Evolutionary conservation across 139 green algal genomes (phyloP).

Genomic region (Tetradesmus lagerheimii): DNA sequence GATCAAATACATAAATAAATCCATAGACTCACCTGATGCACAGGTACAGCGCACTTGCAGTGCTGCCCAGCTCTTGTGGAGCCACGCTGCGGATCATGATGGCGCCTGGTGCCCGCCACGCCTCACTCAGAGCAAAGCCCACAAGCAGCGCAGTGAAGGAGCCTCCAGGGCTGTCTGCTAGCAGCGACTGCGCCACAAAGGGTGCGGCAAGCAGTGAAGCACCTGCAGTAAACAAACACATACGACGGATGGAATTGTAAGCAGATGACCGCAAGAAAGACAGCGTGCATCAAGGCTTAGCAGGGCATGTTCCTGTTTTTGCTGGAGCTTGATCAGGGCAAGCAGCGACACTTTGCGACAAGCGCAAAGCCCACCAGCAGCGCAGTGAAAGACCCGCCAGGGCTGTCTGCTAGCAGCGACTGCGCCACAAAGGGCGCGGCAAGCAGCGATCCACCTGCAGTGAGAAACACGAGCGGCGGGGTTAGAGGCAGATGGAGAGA

Average conservation of each 20-base stretch:
- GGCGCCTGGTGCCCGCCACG: conserved; percentile 86
- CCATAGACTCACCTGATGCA: conserved; percentile 68
- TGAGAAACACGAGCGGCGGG: too few species aligned
- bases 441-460: neutral
- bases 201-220: conserved; percentile 64
- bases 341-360: too few species aligned
- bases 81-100: conserved; percentile 69
- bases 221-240: too few species aligned
- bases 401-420: conserved; percentile 71
- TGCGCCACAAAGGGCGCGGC: conserved; percentile 80
- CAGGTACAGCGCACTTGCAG: conserved; percentile 83
- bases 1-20: too few species aligned
- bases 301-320: too few species aligned
- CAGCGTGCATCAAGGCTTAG: too few species aligned
- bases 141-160: conserved; percentile 85
- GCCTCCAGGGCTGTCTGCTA: conserved; percentile 68
- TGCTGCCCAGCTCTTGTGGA: conserved; percentile 71
- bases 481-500: too few species aligned
- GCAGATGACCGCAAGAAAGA: too few species aligned
- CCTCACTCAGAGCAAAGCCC: conserved; percentile 86
- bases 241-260: too few species aligned
- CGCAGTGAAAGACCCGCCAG: conserved; percentile 67
- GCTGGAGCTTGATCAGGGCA: too few species aligned
- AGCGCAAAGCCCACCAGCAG: conserved; percentile 77
- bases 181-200: conserved; percentile 75